These are phyloP conservation scores for Paulinella micropora DNA, from an alignment of 78 protist species.

Conservation along the genomic window DNA sequence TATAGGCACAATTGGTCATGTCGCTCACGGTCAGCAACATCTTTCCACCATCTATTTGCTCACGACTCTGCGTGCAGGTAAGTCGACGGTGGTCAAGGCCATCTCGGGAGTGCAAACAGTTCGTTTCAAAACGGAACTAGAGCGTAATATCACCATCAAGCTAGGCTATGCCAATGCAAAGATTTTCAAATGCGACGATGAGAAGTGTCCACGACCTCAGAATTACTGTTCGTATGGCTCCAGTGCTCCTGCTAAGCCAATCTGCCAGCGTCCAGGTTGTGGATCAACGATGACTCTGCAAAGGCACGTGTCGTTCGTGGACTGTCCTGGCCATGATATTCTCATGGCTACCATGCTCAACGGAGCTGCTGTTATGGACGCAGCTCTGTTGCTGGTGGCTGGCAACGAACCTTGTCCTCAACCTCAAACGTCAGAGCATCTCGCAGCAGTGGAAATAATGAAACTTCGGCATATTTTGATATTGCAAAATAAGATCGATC, in stretches of 20 bases:
- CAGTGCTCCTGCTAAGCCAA: neutral
- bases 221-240: conserved; percentile 21
- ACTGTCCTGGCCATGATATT: conserved; percentile 92
- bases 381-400: conserved; percentile 96
- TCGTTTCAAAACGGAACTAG: conserved; percentile 87
- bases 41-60: no score
- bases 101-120: conserved; percentile 82
- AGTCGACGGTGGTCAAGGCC: conserved; percentile 96
- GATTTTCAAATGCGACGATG: conserved; percentile 59
- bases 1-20: conserved; percentile 98
- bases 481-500: conserved; percentile 99
- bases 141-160: conserved; percentile 97
- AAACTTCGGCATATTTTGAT: conserved; percentile 83
- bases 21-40: no score
- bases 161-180: conserved; percentile 99
- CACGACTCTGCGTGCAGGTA: no score
- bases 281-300: neutral
- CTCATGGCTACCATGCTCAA: conserved; percentile 99
- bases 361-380: conserved; percentile 99
- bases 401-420: conserved; percentile 99
- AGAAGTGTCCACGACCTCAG: conserved; percentile 69
- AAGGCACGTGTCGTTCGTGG: conserved; percentile 54
- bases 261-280: neutral
- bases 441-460: conserved; percentile 99
- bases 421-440: conserved; percentile 95